Evolutionary conservation across 2,329 filamentous ascomycete species (phyloP).

Genomic region (Aplosporella prunicola): DNA sequence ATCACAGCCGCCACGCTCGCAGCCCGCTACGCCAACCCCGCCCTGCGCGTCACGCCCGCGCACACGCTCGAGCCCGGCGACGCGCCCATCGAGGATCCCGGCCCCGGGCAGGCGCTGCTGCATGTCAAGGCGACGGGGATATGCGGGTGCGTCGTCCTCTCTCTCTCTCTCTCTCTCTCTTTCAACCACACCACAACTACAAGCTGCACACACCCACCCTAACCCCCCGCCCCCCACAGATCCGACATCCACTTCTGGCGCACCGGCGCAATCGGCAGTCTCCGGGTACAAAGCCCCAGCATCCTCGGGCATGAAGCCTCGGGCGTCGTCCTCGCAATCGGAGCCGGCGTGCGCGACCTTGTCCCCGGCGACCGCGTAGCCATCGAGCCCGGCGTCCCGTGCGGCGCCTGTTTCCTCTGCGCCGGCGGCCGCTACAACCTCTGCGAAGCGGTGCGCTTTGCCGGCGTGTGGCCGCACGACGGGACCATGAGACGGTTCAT

Average conservation of each 20-base stretch:
- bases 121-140: conserved; percentile 56
- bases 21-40: conserved; percentile 42
- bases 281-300: conserved; percentile 53
- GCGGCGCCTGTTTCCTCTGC: conserved; percentile 51
- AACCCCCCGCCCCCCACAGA: no score
- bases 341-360: conserved; percentile 45
- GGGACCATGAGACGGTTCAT: conserved; percentile 55
- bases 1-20: no score
- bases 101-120: conserved; percentile 46
- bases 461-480: conserved; percentile 51
- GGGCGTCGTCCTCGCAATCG: conserved; percentile 49
- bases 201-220: background rate
- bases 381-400: conserved; percentile 57
- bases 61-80: conserved; percentile 49
- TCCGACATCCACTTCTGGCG: conserved; percentile 64
- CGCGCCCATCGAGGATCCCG: conserved; percentile 47
- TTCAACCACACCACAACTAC: background rate
- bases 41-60: conserved; percentile 51
- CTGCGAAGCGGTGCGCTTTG: conserved; percentile 52
- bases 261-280: conserved; percentile 51
- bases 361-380: conserved; percentile 54
- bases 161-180: background rate
- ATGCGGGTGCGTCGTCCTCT: conserved; percentile 42
- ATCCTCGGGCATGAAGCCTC: conserved; percentile 58
- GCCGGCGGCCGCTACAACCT: conserved; percentile 53